Evolutionary conservation across 495 filamentous ascomycete species (phyloP).

Genomic region (Parathielavia hyrcaniae): DNA sequence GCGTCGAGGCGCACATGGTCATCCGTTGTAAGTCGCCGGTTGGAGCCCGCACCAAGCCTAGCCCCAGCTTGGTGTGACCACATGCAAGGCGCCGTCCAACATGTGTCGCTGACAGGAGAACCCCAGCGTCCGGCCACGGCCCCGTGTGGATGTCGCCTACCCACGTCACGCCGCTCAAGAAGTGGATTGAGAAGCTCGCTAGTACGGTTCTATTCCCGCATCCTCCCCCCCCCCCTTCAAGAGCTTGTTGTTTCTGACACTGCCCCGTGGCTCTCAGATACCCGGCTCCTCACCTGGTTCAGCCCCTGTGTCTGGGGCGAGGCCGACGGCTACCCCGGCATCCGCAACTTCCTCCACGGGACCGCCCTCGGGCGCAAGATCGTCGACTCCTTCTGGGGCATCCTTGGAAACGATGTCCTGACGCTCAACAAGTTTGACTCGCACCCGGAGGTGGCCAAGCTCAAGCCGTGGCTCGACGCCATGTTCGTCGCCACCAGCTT

Average conservation of each 20-base stretch:
- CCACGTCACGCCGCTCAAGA: constrained; percentile 32
- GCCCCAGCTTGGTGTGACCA: too few species aligned
- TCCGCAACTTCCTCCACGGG: constrained; percentile 54
- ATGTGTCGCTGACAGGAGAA: background rate
- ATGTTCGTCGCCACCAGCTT: constrained; percentile 56
- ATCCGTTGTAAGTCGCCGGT: constrained; percentile 49
- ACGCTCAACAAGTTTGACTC: constrained; percentile 49
- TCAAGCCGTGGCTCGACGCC: constrained; percentile 53
- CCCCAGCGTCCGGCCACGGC: constrained; percentile 58
- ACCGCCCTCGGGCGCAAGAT: constrained; percentile 59
- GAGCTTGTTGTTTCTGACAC: background rate
- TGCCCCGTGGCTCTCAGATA: constrained; percentile 16
- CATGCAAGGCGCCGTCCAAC: too few species aligned
- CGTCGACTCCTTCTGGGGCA: constrained; percentile 58
- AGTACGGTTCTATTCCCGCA: constrained; percentile 27
- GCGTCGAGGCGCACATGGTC: constrained; percentile 63
- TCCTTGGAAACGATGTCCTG: constrained; percentile 52
- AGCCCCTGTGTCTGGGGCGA: constrained; percentile 36
- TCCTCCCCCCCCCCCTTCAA: too few species aligned
- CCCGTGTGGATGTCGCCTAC: constrained; percentile 62
- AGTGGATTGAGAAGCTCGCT: constrained; percentile 50
- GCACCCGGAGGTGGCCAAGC: constrained; percentile 54
- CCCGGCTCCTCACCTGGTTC: constrained; percentile 33
- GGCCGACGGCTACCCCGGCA: constrained; percentile 32
- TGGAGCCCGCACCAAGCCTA: too few species aligned